Evolutionary conservation across 768 basidiomycete genomes (phyloP).

Genomic region (Hericium erinaceus): DNA sequence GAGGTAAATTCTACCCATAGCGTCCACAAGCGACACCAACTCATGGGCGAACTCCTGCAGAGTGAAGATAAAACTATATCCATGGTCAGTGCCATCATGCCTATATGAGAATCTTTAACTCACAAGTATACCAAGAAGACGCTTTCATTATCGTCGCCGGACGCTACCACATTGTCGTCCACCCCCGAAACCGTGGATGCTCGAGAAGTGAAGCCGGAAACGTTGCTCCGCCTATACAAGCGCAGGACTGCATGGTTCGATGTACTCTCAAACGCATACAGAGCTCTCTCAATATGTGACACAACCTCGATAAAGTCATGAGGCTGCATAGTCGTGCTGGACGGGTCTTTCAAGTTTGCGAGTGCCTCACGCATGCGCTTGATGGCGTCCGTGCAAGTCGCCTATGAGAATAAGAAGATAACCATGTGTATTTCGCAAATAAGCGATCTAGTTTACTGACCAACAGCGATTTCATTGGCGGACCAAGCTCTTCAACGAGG

Average conservation of each 20-base stretch:
- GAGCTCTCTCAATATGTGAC: constrained; percentile 56
- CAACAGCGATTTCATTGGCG: constrained; percentile 65
- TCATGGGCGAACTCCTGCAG: constrained; percentile 90
- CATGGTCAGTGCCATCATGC: neutral
- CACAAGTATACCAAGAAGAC: constrained; percentile 90
- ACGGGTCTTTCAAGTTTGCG: constrained; percentile 29
- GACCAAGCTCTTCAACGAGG: constrained; percentile 69
- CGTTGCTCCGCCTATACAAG: constrained; percentile 50
- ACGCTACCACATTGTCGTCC: constrained; percentile 26
- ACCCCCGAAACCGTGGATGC: constrained; percentile 17
- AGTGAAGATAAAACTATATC: constrained; percentile 83
- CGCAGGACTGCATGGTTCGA: constrained; percentile 79
- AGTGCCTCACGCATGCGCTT: constrained; percentile 61
- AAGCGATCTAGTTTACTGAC: constrained; percentile 30
- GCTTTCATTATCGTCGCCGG: constrained; percentile 60
- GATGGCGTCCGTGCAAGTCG: constrained; percentile 50
- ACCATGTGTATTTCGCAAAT: neutral
- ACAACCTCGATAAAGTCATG: constrained; percentile 59
- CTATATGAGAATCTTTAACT: constrained; percentile 22
- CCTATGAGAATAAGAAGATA: constrained; percentile 26
- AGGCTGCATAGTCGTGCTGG: constrained; percentile 31
- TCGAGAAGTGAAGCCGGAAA: constrained; percentile 12
- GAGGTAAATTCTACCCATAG: constrained; percentile 70
- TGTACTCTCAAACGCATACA: constrained; percentile 70
- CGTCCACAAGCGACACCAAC: constrained; percentile 70